Evolutionary conservation across 805 yeast genomes (phyloP).

Genomic region (Pichia exigua): DNA sequence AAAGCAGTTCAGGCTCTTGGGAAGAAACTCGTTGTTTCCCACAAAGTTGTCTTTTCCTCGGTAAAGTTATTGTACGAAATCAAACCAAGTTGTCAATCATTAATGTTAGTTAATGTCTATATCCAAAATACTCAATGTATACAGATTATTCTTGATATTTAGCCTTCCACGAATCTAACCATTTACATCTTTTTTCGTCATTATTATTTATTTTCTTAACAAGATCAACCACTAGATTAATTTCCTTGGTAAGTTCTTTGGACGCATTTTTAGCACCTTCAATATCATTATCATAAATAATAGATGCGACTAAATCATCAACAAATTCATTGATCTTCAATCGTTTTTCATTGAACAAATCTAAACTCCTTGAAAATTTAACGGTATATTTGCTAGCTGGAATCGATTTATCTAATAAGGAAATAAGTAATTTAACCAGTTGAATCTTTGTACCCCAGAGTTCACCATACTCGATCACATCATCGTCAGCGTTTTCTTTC

Average conservation of each 20-base stretch:
- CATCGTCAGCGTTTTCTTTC: slow-evolving; percentile 19
- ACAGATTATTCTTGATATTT: slow-evolving; percentile 30
- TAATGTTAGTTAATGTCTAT: no score
- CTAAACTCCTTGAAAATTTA: slow-evolving; percentile 36
- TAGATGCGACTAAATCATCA: slow-evolving; percentile 53
- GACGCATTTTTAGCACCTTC: slow-evolving; percentile 26
- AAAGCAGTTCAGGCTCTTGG: no score
- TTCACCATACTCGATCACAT: slow-evolving; percentile 29
- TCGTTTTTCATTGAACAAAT: slow-evolving; percentile 38
- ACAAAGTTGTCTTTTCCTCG: no score
- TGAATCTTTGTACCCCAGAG: slow-evolving; percentile 47
- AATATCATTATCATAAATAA: slow-evolving; percentile 39
- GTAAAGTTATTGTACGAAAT: no score
- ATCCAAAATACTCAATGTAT: background rate
- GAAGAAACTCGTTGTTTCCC: no score
- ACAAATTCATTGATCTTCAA: slow-evolving; percentile 35
- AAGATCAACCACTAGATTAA: slow-evolving; percentile 26
- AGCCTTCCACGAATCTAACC: slow-evolving; percentile 48
- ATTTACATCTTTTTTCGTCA: slow-evolving; percentile 46
- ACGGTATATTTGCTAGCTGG: slow-evolving; percentile 29
- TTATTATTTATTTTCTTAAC: slow-evolving; percentile 41
- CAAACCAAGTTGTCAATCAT: no score
- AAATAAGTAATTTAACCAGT: slow-evolving; percentile 48
- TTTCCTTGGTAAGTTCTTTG: slow-evolving; percentile 15
- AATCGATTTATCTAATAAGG: slow-evolving; percentile 51